Percentiles rank a stretch among this genome's conserved stretches.
Conservation (phyloP, 2,329 filamentous ascomycete genomes). For the Diaporthe humulicola region DNA sequence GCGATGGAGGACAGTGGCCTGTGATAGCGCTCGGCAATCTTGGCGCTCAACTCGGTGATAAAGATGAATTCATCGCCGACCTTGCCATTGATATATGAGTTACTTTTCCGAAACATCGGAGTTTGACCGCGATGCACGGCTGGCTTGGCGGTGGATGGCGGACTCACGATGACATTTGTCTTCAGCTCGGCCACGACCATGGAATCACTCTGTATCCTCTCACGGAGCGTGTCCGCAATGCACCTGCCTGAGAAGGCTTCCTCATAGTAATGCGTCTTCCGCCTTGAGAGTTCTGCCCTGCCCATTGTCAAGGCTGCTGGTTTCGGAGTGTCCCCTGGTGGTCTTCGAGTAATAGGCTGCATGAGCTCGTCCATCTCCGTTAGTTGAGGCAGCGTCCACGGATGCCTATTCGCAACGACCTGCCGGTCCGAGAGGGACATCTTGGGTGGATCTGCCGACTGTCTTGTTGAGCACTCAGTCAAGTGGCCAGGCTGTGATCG, state of each 20-base stretch:
- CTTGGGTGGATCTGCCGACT: not conserved
- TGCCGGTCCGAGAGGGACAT: slow-evolving; percentile 52
- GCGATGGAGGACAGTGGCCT: slow-evolving; percentile 80
- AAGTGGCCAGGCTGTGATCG: not conserved
- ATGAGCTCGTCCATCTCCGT: slow-evolving; percentile 54
- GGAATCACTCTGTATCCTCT: slow-evolving; percentile 66
- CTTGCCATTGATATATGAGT: slow-evolving; percentile 60
- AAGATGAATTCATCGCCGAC: slow-evolving; percentile 82
- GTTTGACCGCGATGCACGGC: too few species aligned
- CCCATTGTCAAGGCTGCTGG: slow-evolving; percentile 48
- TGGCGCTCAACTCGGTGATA: slow-evolving; percentile 79
- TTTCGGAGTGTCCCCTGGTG: slow-evolving; percentile 53
- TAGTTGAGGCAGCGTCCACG: slow-evolving; percentile 47
- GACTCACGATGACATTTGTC: slow-evolving; percentile 73
- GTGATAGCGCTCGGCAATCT: slow-evolving; percentile 81
- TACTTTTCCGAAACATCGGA: not conserved
- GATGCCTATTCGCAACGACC: slow-evolving; percentile 42
- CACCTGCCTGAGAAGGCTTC: slow-evolving; percentile 53
- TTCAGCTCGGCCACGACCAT: slow-evolving; percentile 74
- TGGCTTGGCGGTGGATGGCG: too few species aligned
- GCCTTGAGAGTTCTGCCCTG: slow-evolving; percentile 50
- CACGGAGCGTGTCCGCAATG: slow-evolving; percentile 53
- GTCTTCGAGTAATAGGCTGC: slow-evolving; percentile 55
- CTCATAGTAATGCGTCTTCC: slow-evolving; percentile 61
- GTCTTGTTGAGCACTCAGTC: not conserved